phyloP scores from a whole-genome alignment of 176 grass and related monocot species.

The Eragrostis nindensis region DNA sequence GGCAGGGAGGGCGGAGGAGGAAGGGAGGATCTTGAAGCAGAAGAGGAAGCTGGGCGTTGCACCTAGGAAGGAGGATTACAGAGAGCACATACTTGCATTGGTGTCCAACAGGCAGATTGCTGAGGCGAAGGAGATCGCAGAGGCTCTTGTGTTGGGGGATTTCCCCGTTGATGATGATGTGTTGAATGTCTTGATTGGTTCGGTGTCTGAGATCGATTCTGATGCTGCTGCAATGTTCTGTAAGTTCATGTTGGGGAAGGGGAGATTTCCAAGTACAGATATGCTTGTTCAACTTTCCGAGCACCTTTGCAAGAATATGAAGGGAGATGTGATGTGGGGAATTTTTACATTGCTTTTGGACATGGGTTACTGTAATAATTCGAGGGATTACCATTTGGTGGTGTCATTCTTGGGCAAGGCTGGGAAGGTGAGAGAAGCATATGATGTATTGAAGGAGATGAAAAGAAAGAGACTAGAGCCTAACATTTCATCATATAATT shows the following conservation, averaged over 20 bases:
- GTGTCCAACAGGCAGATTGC: conserved; percentile 55
- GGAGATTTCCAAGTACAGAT: conserved; percentile 50
- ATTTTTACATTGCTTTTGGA: conserved; percentile 67
- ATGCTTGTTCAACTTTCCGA: conserved; percentile 52
- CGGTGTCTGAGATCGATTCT: conserved; percentile 62
- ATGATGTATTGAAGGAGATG: conserved; percentile 84
- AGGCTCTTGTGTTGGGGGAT: conserved; percentile 71
- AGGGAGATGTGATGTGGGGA: conserved; percentile 62
- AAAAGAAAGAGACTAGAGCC: conserved; percentile 65
- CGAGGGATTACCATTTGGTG: conserved; percentile 59
- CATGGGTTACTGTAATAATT: conserved; percentile 49
- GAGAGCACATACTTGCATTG: conserved; percentile 56
- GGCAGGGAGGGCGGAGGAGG: conserved; percentile 54
- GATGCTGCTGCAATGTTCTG: conserved; percentile 68
- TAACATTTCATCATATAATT: conserved; percentile 78
- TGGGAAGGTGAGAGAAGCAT: conserved; percentile 90
- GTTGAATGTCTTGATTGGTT: conserved; percentile 65
- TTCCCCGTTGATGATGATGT: conserved; percentile 71
- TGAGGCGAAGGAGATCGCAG: conserved; percentile 79
- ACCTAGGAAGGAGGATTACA: conserved; percentile 70
- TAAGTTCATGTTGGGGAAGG: conserved; percentile 74
- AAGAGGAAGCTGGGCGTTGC: conserved; percentile 88
- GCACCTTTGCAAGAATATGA: conserved; percentile 74
- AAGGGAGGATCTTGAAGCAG: conserved; percentile 75
- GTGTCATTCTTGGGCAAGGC: conserved; percentile 84